phyloP scores from a whole-genome alignment of 2,329 filamentous ascomycete species.

The Pseudogymnoascus sp. region DNA sequence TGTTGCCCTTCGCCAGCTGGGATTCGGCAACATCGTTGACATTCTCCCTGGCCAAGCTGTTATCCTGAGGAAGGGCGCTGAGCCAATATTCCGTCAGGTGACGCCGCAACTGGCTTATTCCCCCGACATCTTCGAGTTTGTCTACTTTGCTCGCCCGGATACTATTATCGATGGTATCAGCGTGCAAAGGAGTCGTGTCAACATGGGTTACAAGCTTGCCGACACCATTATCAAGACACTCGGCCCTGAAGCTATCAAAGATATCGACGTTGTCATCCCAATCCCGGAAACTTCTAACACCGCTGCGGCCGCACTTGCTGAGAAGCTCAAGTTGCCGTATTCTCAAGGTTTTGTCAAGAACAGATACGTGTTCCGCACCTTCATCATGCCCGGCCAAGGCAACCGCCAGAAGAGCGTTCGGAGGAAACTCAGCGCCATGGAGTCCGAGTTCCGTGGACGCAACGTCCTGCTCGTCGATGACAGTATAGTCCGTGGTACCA shows the following conservation, averaged over 20 bases:
- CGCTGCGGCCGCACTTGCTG: slow-evolving; percentile 68
- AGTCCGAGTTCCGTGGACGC: slow-evolving; percentile 72
- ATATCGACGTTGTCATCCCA: slow-evolving; percentile 79
- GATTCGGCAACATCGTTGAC: slow-evolving; percentile 67
- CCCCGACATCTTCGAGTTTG: slow-evolving; percentile 80
- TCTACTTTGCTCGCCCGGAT: slow-evolving; percentile 82
- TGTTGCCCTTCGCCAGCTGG: slow-evolving; percentile 72
- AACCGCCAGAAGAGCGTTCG: slow-evolving; percentile 78
- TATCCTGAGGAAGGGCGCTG: slow-evolving; percentile 70
- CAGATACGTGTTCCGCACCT: slow-evolving; percentile 79
- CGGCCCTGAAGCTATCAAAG: slow-evolving; percentile 58
- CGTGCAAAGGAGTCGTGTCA: slow-evolving; percentile 72
- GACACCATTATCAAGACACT: slow-evolving; percentile 61
- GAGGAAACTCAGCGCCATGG: slow-evolving; percentile 81
- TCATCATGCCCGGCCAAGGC: slow-evolving; percentile 78
- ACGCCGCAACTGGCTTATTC: slow-evolving; percentile 60
- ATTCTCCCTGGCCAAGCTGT: slow-evolving; percentile 79
- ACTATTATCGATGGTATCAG: slow-evolving; percentile 80
- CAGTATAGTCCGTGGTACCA: slow-evolving; percentile 81
- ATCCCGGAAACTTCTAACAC: slow-evolving; percentile 79
- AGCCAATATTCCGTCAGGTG: slow-evolving; percentile 69
- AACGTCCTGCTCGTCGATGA: slow-evolving; percentile 83
- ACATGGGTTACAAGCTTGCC: slow-evolving; percentile 79
- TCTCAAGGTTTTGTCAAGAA: slow-evolving; percentile 84
- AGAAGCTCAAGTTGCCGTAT: slow-evolving; percentile 66